Evolutionary conservation across 306 rosid genomes (phyloP), one percentile per base, ranked within the genome.

Genomic region (Trifolium dubium): DNA sequence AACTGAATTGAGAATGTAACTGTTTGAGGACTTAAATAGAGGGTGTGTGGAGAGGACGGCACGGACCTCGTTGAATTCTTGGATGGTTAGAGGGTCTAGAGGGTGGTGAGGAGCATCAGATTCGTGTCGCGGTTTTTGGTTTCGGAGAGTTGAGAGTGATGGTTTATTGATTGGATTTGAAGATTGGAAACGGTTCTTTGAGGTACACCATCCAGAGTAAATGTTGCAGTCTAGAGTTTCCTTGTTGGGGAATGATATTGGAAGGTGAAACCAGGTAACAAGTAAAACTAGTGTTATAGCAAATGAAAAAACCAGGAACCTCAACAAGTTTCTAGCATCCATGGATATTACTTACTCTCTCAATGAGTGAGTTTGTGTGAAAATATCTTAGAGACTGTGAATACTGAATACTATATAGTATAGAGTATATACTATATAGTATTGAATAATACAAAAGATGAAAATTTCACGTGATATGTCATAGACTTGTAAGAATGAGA

Each of bases 11-110:
- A 91, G 76, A n/a, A 80, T 18, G 80, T 76, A 81, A 4, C 70
- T 12, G 0, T 85, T 61, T 9, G 90, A 46, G 23, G 74, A 80
- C 37, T 72, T 40, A 73, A 91, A 81, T 61, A 86, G 88, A 34
- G 83, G 74, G 67, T 89, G 85, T 34, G 84, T 15, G 31, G 86
- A 74, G 66, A 91, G 87, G 75, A 89, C 75, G 67, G 87, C 56
- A 1, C 77, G 79, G 12, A 85, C 85, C 51, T 23, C 49, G 69
- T 83, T 88, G 78, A 91, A 60, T 64, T 93, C 98, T n/a, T 43
- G 60, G 34, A 89, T 28, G 13, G 97, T 93, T 47, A 93, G 68
- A 19, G 96, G 98, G 80, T 93, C 98, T 1, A 93, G 86, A 40
- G 97, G 97, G 87, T 93, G 98, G 78, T 40, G 90, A 29, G 97